Conservation (phyloP, 192 early-diverging fungal species). For the Podila verticillata region DNA sequence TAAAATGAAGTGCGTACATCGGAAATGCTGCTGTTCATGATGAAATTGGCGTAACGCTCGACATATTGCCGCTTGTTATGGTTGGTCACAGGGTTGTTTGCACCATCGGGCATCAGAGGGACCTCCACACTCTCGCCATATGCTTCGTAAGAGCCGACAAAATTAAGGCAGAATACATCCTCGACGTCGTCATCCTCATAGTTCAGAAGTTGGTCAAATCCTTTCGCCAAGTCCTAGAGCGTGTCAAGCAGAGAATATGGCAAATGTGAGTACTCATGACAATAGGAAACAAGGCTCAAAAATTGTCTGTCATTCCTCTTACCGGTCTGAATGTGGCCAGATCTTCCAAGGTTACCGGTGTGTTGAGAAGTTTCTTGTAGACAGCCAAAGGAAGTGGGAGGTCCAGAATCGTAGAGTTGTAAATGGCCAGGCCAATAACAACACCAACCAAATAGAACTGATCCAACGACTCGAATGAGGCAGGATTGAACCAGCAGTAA, state of each 20-base stretch:
- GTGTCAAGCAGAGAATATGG: not conserved
- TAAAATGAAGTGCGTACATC: constrained; percentile 27
- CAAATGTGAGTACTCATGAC: not conserved
- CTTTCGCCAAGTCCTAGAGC: constrained; percentile 72
- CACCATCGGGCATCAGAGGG: constrained; percentile 71
- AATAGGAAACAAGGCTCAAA: not conserved
- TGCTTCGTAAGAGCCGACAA: constrained; percentile 78
- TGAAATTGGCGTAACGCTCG: constrained; percentile 80
- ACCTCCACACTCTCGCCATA: constrained; percentile 73
- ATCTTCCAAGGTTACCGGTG: constrained; percentile 80
- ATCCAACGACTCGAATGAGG: constrained; percentile 76
- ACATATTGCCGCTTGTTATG: constrained; percentile 83
- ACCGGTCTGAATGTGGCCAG: constrained; percentile 76
- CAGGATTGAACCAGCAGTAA: constrained; percentile 82
- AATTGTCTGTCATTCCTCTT: not conserved
- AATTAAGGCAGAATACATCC: constrained; percentile 83
- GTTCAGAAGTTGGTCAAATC: constrained; percentile 86
- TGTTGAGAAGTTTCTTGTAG: constrained; percentile 91
- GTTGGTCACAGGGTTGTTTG: constrained; percentile 69
- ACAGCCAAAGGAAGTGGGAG: constrained; percentile 80
- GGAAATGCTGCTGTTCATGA: constrained; percentile 78
- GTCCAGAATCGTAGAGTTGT: constrained; percentile 94
- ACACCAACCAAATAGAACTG: constrained; percentile 93
- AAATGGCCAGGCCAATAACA: constrained; percentile 92
- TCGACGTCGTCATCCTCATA: constrained; percentile 83